These are phyloP conservation scores for Candolleomyces eurysporus DNA, from an alignment of 768 basidiomycete genomes.

Conservation along the genomic window DNA sequence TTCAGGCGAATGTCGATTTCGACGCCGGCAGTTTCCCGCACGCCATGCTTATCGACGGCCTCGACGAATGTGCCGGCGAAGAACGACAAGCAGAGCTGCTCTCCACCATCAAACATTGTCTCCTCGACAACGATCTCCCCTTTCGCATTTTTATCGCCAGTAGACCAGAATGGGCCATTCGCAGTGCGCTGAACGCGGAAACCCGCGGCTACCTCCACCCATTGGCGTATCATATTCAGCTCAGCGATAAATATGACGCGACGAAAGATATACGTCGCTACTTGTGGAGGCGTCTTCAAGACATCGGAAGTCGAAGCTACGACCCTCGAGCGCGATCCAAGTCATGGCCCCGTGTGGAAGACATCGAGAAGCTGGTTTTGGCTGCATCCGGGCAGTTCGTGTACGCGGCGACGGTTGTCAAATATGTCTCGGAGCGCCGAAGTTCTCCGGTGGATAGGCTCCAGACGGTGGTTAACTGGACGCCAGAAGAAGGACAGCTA, in stretches of 20 bases:
- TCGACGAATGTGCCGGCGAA: not conserved
- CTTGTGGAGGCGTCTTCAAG: not conserved
- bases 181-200: not conserved
- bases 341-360: not conserved
- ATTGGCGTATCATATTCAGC: not conserved
- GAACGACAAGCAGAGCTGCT: not conserved
- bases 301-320: not conserved
- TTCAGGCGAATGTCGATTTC: not conserved
- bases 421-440: not conserved
- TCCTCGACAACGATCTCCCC: not conserved
- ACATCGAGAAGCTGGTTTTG: not conserved
- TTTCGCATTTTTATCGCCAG: not conserved
- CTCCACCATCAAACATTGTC: not conserved
- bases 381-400: slow-evolving; percentile 1
- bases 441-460: not conserved
- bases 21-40: not conserved
- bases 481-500: too few relatives aligned
- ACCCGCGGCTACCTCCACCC: not conserved
- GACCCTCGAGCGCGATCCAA: not conserved
- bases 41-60: not conserved
- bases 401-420: slow-evolving; percentile 4
- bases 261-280: not conserved
- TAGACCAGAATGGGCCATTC: not conserved
- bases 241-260: not conserved
- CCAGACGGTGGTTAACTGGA: not conserved